phyloP scores from a whole-genome alignment of 2,329 filamentous ascomycete species.

The Fusarium sp. region DNA sequence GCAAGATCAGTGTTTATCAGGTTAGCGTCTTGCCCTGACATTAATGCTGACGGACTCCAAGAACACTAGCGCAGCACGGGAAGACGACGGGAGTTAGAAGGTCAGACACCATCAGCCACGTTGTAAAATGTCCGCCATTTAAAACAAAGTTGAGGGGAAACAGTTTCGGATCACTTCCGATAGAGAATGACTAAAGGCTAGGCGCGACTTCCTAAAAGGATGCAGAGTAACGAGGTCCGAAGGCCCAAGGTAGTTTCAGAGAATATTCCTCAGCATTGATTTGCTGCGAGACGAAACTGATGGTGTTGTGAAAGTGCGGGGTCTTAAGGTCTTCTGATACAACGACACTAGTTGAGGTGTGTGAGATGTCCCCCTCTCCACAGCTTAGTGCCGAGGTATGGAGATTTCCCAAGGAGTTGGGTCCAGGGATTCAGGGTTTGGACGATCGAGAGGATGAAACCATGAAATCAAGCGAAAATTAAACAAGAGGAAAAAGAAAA shows the following conservation, averaged over 20 bases:
- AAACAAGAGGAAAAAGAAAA: accelerated
- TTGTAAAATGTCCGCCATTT: background rate
- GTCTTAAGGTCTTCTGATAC: constrained; percentile 18
- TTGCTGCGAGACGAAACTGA: background rate
- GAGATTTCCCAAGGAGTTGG: background rate
- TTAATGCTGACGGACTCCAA: background rate
- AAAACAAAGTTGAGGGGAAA: background rate
- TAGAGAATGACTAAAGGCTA: background rate
- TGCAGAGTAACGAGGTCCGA: constrained; percentile 9
- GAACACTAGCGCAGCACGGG: background rate
- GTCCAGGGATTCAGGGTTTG: background rate
- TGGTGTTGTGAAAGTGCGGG: constrained; percentile 27
- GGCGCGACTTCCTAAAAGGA: constrained; percentile 11
- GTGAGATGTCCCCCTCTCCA: constrained; percentile 11
- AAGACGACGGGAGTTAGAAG: background rate
- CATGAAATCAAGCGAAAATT: accelerated
- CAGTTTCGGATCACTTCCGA: background rate
- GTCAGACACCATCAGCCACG: background rate
- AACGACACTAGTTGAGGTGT: background rate
- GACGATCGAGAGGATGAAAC: background rate
- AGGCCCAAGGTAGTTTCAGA: background rate
- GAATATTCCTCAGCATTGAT: background rate
- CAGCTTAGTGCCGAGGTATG: constrained; percentile 9
- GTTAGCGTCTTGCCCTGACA: background rate
- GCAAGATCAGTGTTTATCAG: background rate